These are phyloP conservation scores for Alternaria brassicae DNA, from an alignment of 2,329 filamentous ascomycete species.

Conservation along the genomic window DNA sequence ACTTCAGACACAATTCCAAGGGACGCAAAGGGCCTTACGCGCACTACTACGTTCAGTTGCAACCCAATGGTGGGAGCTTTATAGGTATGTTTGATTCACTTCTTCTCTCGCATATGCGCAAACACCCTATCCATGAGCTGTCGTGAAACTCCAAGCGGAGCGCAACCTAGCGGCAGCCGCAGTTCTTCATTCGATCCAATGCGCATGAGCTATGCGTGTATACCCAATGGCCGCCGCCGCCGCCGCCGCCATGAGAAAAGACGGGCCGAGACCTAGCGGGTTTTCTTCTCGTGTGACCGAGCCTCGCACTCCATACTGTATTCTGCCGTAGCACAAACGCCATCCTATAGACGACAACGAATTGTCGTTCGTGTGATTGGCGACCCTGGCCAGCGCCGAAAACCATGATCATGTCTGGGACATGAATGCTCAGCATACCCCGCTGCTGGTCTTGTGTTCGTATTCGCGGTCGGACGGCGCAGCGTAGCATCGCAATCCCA, in stretches of 20 bases:
- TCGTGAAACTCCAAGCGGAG: neutral
- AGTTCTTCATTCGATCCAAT: constrained; percentile 2
- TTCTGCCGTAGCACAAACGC: constrained; percentile 11
- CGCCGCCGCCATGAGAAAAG: constrained; percentile 10
- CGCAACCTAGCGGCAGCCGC: constrained; percentile 8
- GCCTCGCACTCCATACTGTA: constrained; percentile 8
- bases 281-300: constrained; percentile 6
- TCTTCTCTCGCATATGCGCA: constrained; percentile 1
- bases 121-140: constrained; percentile 1
- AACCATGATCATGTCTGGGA: constrained; percentile 1
- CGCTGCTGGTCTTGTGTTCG: neutral
- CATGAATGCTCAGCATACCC: neutral
- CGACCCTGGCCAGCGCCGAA: neutral
- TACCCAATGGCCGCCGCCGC: constrained; percentile 6
- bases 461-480: constrained; percentile 3
- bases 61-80: constrained; percentile 71
- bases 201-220: constrained; percentile 11
- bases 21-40: constrained; percentile 73
- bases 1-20: constrained; percentile 69
- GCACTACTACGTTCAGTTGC: constrained; percentile 84
- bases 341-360: constrained; percentile 6
- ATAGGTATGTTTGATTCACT: constrained; percentile 64
- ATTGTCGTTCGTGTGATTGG: neutral
- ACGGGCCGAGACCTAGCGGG: neutral
- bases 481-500: neutral